These are phyloP conservation scores for Xylaria sp. DNA, from an alignment of 2,329 filamentous ascomycete species.

Conservation along the genomic window DNA sequence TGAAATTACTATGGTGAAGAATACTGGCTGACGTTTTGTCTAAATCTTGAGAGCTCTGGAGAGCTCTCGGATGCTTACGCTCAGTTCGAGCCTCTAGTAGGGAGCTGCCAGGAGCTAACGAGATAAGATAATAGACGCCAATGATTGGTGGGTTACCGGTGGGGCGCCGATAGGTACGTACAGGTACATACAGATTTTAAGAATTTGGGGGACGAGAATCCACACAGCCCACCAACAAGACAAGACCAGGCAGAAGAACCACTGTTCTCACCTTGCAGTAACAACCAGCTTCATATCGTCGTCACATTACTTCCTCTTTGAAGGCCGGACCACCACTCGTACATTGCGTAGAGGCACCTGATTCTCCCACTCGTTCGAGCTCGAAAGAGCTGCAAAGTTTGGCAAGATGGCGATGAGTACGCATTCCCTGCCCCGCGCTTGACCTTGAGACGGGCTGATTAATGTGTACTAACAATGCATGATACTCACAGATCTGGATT, in stretches of 20 bases:
- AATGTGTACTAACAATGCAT: constrained; percentile 40
- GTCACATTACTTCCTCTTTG: neutral
- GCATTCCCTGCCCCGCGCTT: constrained; percentile 47
- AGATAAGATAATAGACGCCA: too few relatives aligned
- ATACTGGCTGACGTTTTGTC: neutral
- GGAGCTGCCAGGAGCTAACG: too few relatives aligned
- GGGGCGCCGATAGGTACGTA: constrained; percentile 8
- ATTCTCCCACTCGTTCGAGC: constrained; percentile 35
- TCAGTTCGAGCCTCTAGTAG: too few relatives aligned
- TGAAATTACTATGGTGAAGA: neutral
- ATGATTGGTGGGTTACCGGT: constrained; percentile 10
- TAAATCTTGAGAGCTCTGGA: neutral
- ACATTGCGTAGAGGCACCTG: constrained; percentile 10
- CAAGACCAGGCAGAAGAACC: constrained; percentile 10
- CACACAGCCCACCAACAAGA: constrained; percentile 35
- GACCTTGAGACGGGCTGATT: neutral
- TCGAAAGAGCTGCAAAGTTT: constrained; percentile 46
- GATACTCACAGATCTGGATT: constrained; percentile 74
- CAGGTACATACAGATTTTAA: constrained; percentile 24
- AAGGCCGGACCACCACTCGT: neutral
- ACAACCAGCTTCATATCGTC: constrained; percentile 15
- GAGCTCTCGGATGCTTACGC: neutral
- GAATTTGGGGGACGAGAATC: constrained; percentile 34
- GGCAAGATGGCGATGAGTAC: constrained; percentile 70
- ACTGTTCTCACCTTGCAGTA: neutral